A percentile compares a stretch with the other conserved stretches of the same genome.
phyloP scores from a whole-genome alignment of 139 green algal genomes.

The Dunaliella primolecta region DNA sequence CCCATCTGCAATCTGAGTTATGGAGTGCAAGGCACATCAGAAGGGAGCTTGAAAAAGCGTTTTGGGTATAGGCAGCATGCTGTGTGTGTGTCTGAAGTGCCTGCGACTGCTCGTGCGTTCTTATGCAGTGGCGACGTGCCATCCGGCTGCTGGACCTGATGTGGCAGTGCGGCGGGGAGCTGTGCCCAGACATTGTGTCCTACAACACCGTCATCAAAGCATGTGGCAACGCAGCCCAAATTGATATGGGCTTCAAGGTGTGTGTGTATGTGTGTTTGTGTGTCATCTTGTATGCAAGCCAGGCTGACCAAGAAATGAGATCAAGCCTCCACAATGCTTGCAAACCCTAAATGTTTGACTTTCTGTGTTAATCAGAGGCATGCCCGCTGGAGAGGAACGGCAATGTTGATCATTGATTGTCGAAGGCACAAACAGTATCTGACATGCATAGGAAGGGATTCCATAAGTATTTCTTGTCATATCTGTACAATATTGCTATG shows the following conservation, averaged over 20 bases:
- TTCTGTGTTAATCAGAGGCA: neutral
- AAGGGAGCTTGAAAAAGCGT: too few species aligned
- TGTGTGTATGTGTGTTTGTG: neutral
- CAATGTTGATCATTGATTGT: too few species aligned
- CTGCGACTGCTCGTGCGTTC: too few species aligned
- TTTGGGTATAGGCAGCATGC: too few species aligned
- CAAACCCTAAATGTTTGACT: neutral
- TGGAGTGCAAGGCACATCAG: too few species aligned
- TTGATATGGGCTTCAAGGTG: conserved; percentile 55
- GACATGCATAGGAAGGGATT: neutral
- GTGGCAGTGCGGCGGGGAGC: conserved; percentile 62
- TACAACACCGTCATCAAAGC: conserved; percentile 89
- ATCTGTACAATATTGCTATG: too few species aligned
- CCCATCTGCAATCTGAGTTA: too few species aligned
- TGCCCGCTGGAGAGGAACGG: neutral
- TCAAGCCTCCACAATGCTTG: neutral
- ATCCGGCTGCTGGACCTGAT: conserved; percentile 72
- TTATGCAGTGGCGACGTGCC: conserved; percentile 45
- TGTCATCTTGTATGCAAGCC: neutral
- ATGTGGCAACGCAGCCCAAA: conserved; percentile 65
- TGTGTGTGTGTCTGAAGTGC: too few species aligned
- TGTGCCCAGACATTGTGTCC: conserved; percentile 73
- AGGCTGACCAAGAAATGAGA: neutral
- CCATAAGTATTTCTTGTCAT: too few species aligned
- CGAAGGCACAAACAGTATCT: neutral